These are phyloP conservation scores for Solanum arcanum DNA, from an alignment of 257 asterid genomes.

Conservation along the genomic window DNA sequence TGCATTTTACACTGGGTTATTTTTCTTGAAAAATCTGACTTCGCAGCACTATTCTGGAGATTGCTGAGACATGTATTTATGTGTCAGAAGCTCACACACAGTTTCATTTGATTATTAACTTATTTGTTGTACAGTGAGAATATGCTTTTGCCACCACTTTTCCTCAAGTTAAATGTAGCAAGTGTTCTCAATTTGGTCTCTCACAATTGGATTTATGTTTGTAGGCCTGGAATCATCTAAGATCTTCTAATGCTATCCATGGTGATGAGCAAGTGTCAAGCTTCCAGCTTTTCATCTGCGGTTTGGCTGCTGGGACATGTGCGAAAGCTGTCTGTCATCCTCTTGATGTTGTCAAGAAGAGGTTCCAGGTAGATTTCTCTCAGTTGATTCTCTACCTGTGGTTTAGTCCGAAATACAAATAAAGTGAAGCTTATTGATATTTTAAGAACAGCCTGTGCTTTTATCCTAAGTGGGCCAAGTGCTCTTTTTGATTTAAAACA, in stretches of 20 bases:
- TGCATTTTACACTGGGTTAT: neutral
- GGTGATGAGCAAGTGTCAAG: slow-evolving; percentile 41
- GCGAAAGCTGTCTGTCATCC: slow-evolving; percentile 96
- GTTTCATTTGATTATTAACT: neutral
- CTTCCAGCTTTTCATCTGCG: slow-evolving; percentile 75
- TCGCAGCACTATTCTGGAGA: neutral
- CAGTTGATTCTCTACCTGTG: neutral
- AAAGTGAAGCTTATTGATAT: neutral
- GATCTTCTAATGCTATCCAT: slow-evolving; percentile 19
- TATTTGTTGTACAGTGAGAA: neutral
- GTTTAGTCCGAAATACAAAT: neutral
- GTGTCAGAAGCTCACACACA: neutral
- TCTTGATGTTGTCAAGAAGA: slow-evolving; percentile 92
- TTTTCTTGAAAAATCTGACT: neutral
- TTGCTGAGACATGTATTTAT: neutral
- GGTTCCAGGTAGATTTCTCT: slow-evolving; percentile 64
- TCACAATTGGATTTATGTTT: neutral
- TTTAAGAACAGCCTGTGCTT: neutral
- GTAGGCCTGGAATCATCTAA: slow-evolving; percentile 60
- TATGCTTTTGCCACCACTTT: neutral
- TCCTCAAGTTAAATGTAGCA: neutral
- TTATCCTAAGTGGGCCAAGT: neutral
- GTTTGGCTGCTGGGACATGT: slow-evolving; percentile 79
- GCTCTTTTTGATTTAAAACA: neutral
- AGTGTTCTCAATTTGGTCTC: neutral